phyloP scores from a whole-genome alignment of 148 eudicot species.

The Camellia japonica region DNA sequence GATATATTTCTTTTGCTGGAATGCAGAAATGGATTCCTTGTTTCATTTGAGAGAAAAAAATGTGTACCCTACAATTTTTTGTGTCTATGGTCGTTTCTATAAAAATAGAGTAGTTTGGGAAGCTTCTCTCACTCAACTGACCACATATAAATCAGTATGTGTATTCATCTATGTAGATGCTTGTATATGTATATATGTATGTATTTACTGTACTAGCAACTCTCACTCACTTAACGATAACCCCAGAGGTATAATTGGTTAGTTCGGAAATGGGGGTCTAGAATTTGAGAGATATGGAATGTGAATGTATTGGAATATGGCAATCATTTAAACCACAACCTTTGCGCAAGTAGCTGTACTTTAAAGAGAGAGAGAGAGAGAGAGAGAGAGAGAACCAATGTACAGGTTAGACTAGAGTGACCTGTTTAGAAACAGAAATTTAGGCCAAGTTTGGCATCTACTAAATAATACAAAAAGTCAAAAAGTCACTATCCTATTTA shows the following conservation, averaged over 20 bases:
- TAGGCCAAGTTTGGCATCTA: too few relatives aligned
- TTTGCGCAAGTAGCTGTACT: neutral
- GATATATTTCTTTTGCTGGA: neutral
- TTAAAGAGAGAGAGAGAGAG: neutral
- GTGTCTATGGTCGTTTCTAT: too few relatives aligned
- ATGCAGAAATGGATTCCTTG: neutral
- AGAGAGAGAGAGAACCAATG: neutral
- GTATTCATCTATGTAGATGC: neutral
- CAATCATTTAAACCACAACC: neutral
- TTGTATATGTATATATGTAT: neutral
- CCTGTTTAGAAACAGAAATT: neutral
- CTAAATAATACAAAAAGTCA: too few relatives aligned
- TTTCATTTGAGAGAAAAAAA: neutral
- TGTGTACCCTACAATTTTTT: neutral
- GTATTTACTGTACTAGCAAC: neutral
- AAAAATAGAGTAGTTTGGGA: too few relatives aligned
- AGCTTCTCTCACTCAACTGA: too few relatives aligned
- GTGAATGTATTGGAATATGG: neutral
- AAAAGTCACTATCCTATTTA: too few relatives aligned
- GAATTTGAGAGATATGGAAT: neutral
- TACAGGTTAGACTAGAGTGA: neutral
- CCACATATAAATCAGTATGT: neutral
- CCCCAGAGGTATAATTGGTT: neutral
- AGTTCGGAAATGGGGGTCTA: neutral
- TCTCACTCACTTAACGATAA: neutral